These are phyloP conservation scores for Talaromyces sp. DNA, from an alignment of 2,329 filamentous ascomycete species.

Conservation along the genomic window DNA sequence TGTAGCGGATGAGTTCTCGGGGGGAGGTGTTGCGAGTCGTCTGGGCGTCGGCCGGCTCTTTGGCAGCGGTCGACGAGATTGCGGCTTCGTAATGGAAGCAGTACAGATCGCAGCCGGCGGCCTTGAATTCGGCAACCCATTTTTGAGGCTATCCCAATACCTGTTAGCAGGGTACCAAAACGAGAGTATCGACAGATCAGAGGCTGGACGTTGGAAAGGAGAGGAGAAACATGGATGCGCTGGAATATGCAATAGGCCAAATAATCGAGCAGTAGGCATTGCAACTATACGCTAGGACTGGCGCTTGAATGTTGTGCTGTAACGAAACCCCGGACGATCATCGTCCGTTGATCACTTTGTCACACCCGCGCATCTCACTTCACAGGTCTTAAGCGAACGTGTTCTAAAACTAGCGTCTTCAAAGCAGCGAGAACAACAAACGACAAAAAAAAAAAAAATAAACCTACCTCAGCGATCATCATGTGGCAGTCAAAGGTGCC, in stretches of 20 bases:
- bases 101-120: slow-evolving; percentile 95
- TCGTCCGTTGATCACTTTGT: not conserved
- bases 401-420: not conserved
- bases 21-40: slow-evolving; percentile 70
- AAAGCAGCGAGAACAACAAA: not conserved
- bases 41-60: slow-evolving; percentile 65
- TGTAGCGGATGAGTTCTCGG: slow-evolving; percentile 80
- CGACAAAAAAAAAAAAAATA: not conserved
- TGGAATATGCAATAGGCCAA: not conserved
- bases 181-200: not conserved
- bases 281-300: not conserved
- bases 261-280: not conserved
- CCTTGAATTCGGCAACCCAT: slow-evolving; percentile 94
- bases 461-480: slow-evolving; percentile 92
- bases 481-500: slow-evolving; percentile 99
- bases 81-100: slow-evolving; percentile 99
- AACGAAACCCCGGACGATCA: not conserved
- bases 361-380: not conserved
- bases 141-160: slow-evolving; percentile 59
- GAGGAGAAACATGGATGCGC: not conserved
- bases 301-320: not conserved
- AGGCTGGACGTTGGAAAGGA: not conserved
- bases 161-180: not conserved
- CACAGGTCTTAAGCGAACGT: not conserved
- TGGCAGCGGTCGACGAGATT: slow-evolving; percentile 74